phyloP scores from a whole-genome alignment of 2,329 filamentous ascomycete species.

The Knufia petricola region DNA sequence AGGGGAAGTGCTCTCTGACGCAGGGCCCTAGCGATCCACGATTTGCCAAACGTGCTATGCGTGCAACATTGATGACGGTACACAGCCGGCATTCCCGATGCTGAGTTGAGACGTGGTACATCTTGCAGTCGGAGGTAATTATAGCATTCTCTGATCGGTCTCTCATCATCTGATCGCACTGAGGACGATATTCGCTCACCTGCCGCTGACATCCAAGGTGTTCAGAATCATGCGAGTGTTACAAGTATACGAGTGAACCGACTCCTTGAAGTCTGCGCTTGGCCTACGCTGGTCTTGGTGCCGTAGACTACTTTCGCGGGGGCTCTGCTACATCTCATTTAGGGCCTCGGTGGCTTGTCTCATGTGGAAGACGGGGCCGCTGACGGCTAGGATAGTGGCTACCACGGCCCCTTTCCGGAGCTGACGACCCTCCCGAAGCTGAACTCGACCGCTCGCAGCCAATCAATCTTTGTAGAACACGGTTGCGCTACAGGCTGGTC shows the following conservation, averaged over 20 bases:
- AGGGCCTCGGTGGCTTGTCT: slow-evolving; percentile 5
- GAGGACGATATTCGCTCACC: no score
- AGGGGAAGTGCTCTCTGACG: neutral
- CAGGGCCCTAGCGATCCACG: neutral
- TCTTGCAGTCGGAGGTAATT: neutral
- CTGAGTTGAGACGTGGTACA: neutral
- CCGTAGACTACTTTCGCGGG: neutral
- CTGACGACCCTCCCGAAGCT: slow-evolving; percentile 3
- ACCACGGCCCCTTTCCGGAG: slow-evolving; percentile 1
- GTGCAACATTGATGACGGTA: neutral
- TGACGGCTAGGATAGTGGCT: slow-evolving; percentile 1
- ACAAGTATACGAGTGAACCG: neutral
- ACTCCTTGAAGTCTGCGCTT: neutral
- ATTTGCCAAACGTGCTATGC: neutral
- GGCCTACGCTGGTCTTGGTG: neutral
- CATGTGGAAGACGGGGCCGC: neutral
- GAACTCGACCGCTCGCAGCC: slow-evolving; percentile 4
- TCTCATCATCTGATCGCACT: no score
- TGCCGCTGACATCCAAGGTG: no score
- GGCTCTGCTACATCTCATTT: neutral
- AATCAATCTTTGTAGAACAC: neutral
- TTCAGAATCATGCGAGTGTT: neutral
- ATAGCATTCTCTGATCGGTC: no score
- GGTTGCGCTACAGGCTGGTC: slow-evolving; percentile 2
- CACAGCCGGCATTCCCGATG: slow-evolving; percentile 1